Percentiles rank a stretch among this genome's conserved stretches.
phyloP scores from a whole-genome alignment of 176 grass and related monocot genomes.

The Secale cereale region DNA sequence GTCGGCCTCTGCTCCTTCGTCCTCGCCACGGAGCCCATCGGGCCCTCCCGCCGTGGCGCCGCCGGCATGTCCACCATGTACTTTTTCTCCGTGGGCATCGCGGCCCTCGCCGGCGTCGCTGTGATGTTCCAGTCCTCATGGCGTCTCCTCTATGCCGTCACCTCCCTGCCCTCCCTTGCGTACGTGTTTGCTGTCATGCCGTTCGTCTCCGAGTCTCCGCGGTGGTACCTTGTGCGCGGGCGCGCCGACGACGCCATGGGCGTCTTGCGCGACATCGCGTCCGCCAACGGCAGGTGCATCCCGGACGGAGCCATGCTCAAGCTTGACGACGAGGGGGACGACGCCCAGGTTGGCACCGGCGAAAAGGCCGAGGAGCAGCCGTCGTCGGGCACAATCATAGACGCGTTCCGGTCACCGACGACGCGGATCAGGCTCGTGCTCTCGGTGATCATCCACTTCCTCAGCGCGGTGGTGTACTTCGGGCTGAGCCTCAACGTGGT shows the following conservation, averaged over 20 bases:
- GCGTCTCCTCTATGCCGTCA: conserved; percentile 63
- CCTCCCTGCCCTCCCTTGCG: conserved; percentile 57
- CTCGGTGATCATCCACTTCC: conserved; percentile 52
- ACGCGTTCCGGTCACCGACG: conserved; percentile 51
- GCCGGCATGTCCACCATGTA: conserved; percentile 90
- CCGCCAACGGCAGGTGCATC: conserved; percentile 38
- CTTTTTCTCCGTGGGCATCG: conserved; percentile 88
- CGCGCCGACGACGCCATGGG: conserved; percentile 42
- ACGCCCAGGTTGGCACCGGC: too few relatives aligned
- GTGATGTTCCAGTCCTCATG: conserved; percentile 51
- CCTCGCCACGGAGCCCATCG: conserved; percentile 82
- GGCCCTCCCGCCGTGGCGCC: conserved; percentile 45
- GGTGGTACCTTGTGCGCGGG: conserved; percentile 85
- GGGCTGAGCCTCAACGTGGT: conserved; percentile 91
- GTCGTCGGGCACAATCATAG: conserved; percentile 49
- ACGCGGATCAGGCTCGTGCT: conserved; percentile 52
- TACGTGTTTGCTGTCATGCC: conserved; percentile 49
- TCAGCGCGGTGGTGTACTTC: conserved; percentile 64
- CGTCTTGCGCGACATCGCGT: conserved; percentile 49
- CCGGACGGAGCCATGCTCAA: conserved; percentile 39
- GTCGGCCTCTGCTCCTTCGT: conserved; percentile 73
- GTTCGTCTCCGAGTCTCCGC: conserved; percentile 70
- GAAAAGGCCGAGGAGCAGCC: background rate
- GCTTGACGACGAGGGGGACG: conserved; percentile 46
- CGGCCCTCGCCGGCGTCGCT: conserved; percentile 49